Conservation (phyloP, 495 filamentous ascomycete species). For the Hypoxylon rickii region DNA sequence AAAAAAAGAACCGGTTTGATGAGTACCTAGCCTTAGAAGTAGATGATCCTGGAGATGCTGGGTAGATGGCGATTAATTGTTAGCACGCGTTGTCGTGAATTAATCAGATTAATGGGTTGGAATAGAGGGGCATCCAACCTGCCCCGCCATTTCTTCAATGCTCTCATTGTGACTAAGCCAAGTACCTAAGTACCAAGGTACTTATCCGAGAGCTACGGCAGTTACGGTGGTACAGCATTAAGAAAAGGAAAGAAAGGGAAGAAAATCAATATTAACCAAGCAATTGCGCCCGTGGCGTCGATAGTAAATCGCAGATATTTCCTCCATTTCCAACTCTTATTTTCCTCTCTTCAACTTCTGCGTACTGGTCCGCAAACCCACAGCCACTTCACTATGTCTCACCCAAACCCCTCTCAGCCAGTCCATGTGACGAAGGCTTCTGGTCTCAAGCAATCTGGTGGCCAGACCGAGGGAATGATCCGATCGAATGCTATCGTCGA, state of each 20-base stretch:
- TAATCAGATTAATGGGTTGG: neutral
- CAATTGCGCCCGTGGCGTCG: neutral
- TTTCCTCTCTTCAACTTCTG: neutral
- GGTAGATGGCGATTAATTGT: no score
- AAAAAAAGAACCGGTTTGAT: no score
- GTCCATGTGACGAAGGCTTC: slow-evolving; percentile 38
- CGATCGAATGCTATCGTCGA: slow-evolving; percentile 57
- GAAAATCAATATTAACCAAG: neutral
- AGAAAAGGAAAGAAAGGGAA: neutral
- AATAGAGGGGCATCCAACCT: neutral
- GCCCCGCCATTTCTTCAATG: slow-evolving; percentile 21
- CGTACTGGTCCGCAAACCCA: neutral
- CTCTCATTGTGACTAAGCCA: slow-evolving; percentile 33
- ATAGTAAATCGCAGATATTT: no score
- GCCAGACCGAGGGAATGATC: slow-evolving; percentile 61
- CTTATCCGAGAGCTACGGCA: neutral
- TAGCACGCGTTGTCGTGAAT: no score
- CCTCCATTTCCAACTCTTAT: slow-evolving; percentile 1
- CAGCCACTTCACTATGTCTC: slow-evolving; percentile 21
- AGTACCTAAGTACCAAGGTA: neutral
- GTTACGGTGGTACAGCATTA: neutral
- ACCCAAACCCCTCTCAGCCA: slow-evolving; percentile 31
- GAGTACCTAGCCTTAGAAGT: no score
- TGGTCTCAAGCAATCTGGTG: slow-evolving; percentile 31
- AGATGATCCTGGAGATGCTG: no score